These are phyloP conservation scores for Escallonia rubra DNA, from an alignment of 129 eudicot genomes.

Conservation along the genomic window DNA sequence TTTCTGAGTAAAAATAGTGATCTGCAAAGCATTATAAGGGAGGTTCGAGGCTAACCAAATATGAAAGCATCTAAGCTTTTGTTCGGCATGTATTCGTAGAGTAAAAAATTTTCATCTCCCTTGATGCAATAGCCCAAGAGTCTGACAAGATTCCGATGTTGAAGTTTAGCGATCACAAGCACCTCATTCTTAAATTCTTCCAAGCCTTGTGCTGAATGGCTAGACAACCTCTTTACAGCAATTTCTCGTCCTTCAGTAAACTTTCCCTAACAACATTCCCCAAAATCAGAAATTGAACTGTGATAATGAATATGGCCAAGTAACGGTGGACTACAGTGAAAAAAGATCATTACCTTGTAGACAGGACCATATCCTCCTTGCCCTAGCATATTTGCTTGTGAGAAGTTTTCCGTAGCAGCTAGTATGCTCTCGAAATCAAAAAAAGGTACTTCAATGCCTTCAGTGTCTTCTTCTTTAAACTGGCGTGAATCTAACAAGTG, in stretches of 20 bases:
- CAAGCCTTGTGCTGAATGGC: slow-evolving; percentile 41
- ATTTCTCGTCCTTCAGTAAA: slow-evolving; percentile 38
- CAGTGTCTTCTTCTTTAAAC: slow-evolving; percentile 15
- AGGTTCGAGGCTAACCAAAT: slow-evolving; percentile 36
- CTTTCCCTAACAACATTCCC: slow-evolving; percentile 23
- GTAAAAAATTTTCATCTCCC: slow-evolving; percentile 36
- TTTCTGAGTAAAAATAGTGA: too few relatives aligned
- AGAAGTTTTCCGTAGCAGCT: slow-evolving; percentile 24
- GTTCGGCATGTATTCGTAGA: slow-evolving; percentile 60
- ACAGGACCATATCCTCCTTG: slow-evolving; percentile 45
- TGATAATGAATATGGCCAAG: not conserved
- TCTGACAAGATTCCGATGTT: slow-evolving; percentile 56
- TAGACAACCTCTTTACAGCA: slow-evolving; percentile 51
- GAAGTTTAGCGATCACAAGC: slow-evolving; percentile 40
- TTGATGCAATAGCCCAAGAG: slow-evolving; percentile 43
- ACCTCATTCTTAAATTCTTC: slow-evolving; percentile 49
- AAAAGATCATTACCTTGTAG: slow-evolving; percentile 25
- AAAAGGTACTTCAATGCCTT: slow-evolving; percentile 27
- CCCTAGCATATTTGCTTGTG: slow-evolving; percentile 33
- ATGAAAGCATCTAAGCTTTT: slow-evolving; percentile 48
- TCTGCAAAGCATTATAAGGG: too few relatives aligned
- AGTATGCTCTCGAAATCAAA: slow-evolving; percentile 19
- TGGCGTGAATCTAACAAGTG: slow-evolving; percentile 2
- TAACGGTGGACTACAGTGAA: not conserved
- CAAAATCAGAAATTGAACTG: not conserved